phyloP scores from a whole-genome alignment of 768 basidiomycete genomes.

The Stropharia rugosoannulata region DNA sequence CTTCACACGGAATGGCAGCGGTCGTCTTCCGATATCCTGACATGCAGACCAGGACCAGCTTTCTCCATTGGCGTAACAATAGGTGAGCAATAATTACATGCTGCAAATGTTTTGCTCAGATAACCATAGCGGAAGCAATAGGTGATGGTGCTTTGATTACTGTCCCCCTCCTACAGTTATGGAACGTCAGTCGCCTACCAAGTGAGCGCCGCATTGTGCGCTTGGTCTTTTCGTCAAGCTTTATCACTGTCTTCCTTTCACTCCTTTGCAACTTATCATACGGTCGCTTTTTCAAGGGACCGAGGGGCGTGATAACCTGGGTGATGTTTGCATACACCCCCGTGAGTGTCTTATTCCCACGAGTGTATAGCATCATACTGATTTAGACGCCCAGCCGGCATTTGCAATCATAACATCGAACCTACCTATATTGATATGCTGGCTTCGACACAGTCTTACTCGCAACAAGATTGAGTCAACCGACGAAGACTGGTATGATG shows the following conservation, averaged over 20 bases:
- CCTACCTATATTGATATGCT: too few species aligned
- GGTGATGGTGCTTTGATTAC: background rate
- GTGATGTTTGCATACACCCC: background rate
- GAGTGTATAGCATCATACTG: too few species aligned
- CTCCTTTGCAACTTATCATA: background rate
- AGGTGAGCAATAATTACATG: background rate
- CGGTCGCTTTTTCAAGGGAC: background rate
- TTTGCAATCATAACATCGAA: too few species aligned
- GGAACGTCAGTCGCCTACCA: background rate
- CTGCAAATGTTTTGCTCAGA: background rate
- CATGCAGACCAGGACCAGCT: background rate
- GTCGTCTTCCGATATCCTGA: background rate
- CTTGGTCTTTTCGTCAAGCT: background rate
- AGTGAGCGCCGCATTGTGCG: background rate
- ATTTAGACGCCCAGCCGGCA: too few species aligned
- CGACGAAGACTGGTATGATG: too few species aligned
- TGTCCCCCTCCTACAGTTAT: background rate
- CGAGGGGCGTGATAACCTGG: background rate
- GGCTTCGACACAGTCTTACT: too few species aligned
- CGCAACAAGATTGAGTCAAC: too few species aligned
- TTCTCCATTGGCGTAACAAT: background rate
- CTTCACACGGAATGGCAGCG: background rate
- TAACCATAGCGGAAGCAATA: background rate
- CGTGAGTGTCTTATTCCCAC: too few species aligned
- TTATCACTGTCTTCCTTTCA: background rate